phyloP scores from a whole-genome alignment of 2,329 filamentous ascomycete genomes.

The Domatiomyces globalis region DNA sequence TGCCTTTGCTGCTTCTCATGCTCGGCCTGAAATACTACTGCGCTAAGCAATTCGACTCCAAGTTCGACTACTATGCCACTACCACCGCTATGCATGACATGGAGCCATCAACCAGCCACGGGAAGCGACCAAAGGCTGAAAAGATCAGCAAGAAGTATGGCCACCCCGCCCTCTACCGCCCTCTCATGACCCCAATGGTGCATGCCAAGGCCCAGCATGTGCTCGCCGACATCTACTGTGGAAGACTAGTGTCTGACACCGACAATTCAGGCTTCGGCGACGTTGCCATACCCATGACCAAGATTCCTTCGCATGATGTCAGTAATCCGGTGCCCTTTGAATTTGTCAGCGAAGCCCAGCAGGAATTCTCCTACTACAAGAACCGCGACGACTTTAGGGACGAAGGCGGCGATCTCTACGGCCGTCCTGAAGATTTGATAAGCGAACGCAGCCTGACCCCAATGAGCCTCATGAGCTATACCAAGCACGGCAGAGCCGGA shows the following conservation, averaged over 20 bases:
- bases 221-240: slow-evolving; percentile 71
- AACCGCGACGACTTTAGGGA: slow-evolving; percentile 76
- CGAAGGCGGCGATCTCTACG: slow-evolving; percentile 57
- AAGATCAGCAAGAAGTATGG: slow-evolving; percentile 62
- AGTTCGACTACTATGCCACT: slow-evolving; percentile 67
- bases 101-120: slow-evolving; percentile 7
- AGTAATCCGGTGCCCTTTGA: slow-evolving; percentile 53
- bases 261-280: slow-evolving; percentile 53
- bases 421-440: slow-evolving; percentile 32
- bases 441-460: slow-evolving; percentile 33
- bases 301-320: slow-evolving; percentile 41
- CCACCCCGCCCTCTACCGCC: slow-evolving; percentile 78
- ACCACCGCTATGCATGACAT: slow-evolving; percentile 44
- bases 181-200: slow-evolving; percentile 88
- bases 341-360: slow-evolving; percentile 68
- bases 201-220: slow-evolving; percentile 78
- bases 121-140: slow-evolving; percentile 19
- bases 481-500: background rate
- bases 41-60: slow-evolving; percentile 56
- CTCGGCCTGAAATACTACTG: slow-evolving; percentile 80
- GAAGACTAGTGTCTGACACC: slow-evolving; percentile 55
- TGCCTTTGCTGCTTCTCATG: slow-evolving; percentile 66
- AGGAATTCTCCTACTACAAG: slow-evolving; percentile 88
- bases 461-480: slow-evolving; percentile 6
- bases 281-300: slow-evolving; percentile 59